These are phyloP conservation scores for Vigna nakashimae DNA, from an alignment of 306 rosid species.

Conservation along the genomic window DNA sequence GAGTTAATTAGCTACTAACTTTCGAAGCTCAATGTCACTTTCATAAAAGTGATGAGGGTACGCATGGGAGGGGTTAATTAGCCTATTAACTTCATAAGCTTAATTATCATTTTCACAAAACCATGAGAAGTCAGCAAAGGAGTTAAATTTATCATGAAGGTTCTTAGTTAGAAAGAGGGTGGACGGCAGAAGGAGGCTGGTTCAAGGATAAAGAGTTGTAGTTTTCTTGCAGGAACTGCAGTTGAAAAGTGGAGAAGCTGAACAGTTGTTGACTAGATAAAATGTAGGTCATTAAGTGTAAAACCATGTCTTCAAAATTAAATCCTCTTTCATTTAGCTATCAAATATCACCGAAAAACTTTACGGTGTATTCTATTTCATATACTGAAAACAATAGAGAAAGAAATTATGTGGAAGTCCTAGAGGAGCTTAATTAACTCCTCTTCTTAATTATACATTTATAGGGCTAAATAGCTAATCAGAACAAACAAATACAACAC, in stretches of 20 bases:
- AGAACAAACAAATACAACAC: no score
- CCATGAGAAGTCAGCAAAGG: constrained; percentile 2
- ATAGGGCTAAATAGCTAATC: no score
- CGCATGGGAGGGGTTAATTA: neutral
- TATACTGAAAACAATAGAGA: no score
- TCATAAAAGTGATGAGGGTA: neutral
- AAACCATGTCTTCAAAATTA: constrained; percentile 18
- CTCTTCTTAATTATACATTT: no score
- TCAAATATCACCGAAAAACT: neutral
- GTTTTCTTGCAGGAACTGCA: constrained; percentile 25
- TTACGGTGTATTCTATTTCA: constrained; percentile 9
- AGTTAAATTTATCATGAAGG: constrained; percentile 16
- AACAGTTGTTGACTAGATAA: constrained; percentile 14
- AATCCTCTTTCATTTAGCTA: constrained; percentile 14
- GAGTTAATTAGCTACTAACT: neutral
- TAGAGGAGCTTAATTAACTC: no score
- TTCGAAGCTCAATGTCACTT: constrained; percentile 7
- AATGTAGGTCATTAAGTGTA: neutral
- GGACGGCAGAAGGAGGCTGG: neutral
- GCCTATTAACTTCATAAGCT: constrained; percentile 9
- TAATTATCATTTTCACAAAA: neutral
- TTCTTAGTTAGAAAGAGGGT: constrained; percentile 16
- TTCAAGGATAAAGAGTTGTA: constrained; percentile 24
- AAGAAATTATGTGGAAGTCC: no score
- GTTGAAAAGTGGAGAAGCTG: constrained; percentile 3